These are phyloP conservation scores for Nitzschia sp. DNA, from an alignment of 108 stramenopile genomes.

Conservation along the genomic window DNA sequence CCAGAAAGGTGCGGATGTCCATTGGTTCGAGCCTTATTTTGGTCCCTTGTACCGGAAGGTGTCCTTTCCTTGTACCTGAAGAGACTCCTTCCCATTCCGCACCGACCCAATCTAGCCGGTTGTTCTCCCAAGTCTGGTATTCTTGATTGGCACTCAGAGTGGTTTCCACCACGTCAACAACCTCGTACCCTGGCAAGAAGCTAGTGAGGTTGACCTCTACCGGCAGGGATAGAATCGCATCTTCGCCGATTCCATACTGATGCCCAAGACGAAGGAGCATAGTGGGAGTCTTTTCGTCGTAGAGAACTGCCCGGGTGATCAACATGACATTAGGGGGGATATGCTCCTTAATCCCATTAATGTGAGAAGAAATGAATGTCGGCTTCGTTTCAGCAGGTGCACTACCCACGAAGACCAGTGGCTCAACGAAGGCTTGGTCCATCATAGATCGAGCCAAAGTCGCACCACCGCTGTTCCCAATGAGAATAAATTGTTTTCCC, in stretches of 20 bases:
- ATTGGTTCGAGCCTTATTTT: constrained; percentile 11
- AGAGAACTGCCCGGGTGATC: constrained; percentile 49
- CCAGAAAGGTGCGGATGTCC: constrained; percentile 35
- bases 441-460: constrained; percentile 59
- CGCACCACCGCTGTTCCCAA: constrained; percentile 57
- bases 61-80: not conserved
- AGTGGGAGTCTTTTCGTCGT: not conserved
- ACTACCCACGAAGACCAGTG: constrained; percentile 67
- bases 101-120: constrained; percentile 25
- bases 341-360: constrained; percentile 32
- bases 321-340: constrained; percentile 75
- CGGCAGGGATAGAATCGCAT: constrained; percentile 13
- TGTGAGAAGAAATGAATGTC: constrained; percentile 11
- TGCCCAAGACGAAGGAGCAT: constrained; percentile 85
- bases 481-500: constrained; percentile 80
- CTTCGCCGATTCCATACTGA: constrained; percentile 80
- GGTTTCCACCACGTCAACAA: constrained; percentile 13
- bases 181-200: constrained; percentile 18
- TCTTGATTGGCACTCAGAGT: constrained; percentile 33
- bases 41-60: not conserved
- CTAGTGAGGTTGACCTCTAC: constrained; percentile 13
- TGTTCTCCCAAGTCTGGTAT: constrained; percentile 14
- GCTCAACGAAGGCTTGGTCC: constrained; percentile 78
- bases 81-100: not conserved
- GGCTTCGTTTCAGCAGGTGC: not conserved